Base-by-base conservation (phyloP, 495 filamentous ascomycete genomes). In the Letharia lupina region DNA sequence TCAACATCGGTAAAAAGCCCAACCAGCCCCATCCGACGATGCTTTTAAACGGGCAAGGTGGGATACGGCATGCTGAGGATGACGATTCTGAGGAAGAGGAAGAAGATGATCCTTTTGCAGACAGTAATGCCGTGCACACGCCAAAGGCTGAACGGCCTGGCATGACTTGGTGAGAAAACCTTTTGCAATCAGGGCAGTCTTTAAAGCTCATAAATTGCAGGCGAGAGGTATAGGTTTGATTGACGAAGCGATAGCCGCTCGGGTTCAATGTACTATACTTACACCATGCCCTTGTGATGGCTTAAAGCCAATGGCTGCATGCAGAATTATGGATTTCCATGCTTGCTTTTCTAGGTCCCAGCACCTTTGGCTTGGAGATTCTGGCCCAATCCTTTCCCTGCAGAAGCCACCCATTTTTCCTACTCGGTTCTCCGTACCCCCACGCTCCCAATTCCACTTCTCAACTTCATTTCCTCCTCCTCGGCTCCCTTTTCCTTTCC, bases 81-180 rank as follows among this genome's bases (percentile, higher is more conserved):
- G 81, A 81, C 18, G 84, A 86, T 37, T 73, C 79, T 37, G 80
- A 81, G 52, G 73, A 74, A 15, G 76, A 80, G 37, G 85, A 89
- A 52, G 85, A 87, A 67, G 81, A 91, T 70, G 84, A 93, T 73
- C 90, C 90, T 6, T 93, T 93, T 70, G 88, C 87, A 20, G 89
- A 93, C 73, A 80, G 81, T 13, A 91, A 92, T 76, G 89, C 83
- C 8, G 83, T 89, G n/a, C 79, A 80, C 47, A 88, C 85, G 1
- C 83, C 86, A 13, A 78, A 73, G 60, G 71, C 77, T 54, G 86
- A 87, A 74, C 78, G 77, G 41, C 70, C 71, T 15, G 82, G 82
- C 54, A 83, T 82, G 73, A 80, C 75, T 59, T 88, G 85, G 86
- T 66, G 60, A 61, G 59, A 57, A 4, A 35, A 1, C 10, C 15